Conservation (phyloP, 129 eudicot genomes). For the Deinandra increscens region DNA sequence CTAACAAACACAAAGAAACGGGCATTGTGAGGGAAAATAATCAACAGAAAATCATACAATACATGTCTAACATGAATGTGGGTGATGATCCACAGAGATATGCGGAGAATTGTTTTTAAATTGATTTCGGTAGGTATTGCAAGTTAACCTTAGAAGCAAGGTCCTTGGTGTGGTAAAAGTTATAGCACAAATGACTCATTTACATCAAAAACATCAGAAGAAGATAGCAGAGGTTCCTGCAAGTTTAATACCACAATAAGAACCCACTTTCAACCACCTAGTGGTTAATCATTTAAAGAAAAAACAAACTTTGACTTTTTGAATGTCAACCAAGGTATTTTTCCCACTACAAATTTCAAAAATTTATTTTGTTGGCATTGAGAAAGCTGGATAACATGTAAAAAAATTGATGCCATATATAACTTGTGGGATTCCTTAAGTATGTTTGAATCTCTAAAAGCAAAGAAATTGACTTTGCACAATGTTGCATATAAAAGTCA, state of each 20-base stretch:
- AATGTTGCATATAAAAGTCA: no score
- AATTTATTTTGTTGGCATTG: no score
- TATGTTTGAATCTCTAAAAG: no score
- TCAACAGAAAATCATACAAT: background rate
- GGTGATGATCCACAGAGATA: background rate
- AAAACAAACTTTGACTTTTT: background rate
- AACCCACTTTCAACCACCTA: background rate
- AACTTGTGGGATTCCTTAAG: no score
- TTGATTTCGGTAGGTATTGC: background rate
- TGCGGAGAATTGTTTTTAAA: background rate
- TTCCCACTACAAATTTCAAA: no score
- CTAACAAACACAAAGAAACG: background rate
- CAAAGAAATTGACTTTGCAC: no score
- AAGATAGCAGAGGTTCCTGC: slow-evolving; percentile 3
- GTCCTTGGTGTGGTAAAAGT: background rate
- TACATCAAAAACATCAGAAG: slow-evolving; percentile 6
- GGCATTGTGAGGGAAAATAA: background rate
- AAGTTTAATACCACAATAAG: background rate
- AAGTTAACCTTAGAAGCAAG: background rate
- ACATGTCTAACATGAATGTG: background rate
- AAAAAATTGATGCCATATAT: no score
- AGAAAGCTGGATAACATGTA: no score
- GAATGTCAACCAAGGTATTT: background rate
- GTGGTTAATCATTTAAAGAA: background rate
- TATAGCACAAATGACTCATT: background rate